These are phyloP conservation scores for Fraxinus paxiana DNA, from an alignment of 305 asterid genomes.

Conservation along the genomic window DNA sequence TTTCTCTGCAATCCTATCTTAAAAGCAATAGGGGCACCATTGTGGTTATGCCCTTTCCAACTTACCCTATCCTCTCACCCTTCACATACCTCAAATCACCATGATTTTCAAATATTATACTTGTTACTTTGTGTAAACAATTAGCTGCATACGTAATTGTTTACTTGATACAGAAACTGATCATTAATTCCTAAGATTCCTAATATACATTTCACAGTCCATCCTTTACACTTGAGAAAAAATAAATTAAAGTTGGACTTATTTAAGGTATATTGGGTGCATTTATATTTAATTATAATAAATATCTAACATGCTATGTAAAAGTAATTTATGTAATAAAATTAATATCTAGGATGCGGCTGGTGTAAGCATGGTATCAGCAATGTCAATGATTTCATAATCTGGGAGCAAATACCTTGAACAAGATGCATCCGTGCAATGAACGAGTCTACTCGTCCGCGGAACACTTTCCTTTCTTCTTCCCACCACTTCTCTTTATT, in stretches of 20 bases:
- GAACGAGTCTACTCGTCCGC: slow-evolving; percentile 81
- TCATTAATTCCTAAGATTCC: not conserved
- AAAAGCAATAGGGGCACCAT: slow-evolving; percentile 5
- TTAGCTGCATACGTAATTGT: not conserved
- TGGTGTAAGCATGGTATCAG: slow-evolving; percentile 2
- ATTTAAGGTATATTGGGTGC: not conserved
- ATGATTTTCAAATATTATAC: slow-evolving; percentile 8
- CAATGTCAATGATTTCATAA: not conserved
- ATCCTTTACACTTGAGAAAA: slow-evolving; percentile 1
- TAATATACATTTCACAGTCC: not conserved
- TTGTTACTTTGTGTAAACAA: not conserved
- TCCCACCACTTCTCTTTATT: slow-evolving; percentile 81
- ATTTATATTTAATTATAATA: not conserved
- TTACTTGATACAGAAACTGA: not conserved
- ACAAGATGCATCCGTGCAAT: slow-evolving; percentile 92
- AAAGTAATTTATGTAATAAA: slow-evolving; percentile 2
- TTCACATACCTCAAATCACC: not conserved
- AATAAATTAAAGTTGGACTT: not conserved
- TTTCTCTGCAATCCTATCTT: slow-evolving; percentile 14
- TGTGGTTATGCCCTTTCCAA: slow-evolving; percentile 1
- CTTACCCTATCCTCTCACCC: not conserved
- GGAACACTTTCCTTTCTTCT: slow-evolving; percentile 66
- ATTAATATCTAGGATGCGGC: not conserved
- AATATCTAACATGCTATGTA: not conserved
- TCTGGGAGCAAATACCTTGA: slow-evolving; percentile 62